Base-by-base conservation (phyloP, 2,329 filamentous ascomycete genomes). In the Ascochyta fabae region DNA sequence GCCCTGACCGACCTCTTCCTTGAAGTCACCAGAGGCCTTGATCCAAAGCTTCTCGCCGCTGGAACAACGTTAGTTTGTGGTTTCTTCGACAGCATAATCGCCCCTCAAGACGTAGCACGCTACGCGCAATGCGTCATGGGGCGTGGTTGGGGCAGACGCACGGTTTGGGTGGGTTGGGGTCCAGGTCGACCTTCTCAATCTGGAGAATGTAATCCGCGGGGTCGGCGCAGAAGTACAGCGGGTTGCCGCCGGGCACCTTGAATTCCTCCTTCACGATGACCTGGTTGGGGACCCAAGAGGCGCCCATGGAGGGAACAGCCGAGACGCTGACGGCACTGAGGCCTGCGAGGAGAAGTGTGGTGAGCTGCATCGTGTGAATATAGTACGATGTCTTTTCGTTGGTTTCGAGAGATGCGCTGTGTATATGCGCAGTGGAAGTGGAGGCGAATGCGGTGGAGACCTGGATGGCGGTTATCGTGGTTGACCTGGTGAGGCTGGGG, bases 141-240 rank as follows among this genome's bases (percentile, higher is more conserved):
- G 19, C 22, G 36, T 23, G 33, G 7, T 26, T 19, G 15, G 44
- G 53, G 33, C 10, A 58, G 34, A 84, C 90, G 71, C 86, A 98
- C 94, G 92, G 83, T 72, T 85, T 73, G 33, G 95, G 95, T 57
- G 94, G 95, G 77, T 97, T 98, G 13, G 95, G 95, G 33, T 77
- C 72, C 53, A 99, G 78, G 69, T 97, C 88, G 53, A 98, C 92
- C 42, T 84, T 85, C 61, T 92, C 81, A 69, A 99, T 92, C 39
- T 80, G 79, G 65, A 97, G 80, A 53, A 93, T 84, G 74, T 97
- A 87, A 47, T 86, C 75, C 44, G 78, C 77, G 54, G 91, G 90
- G 59, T 90, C 83, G 55, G 80, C 79, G 63, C 95, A 99, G 78
- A 90, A 91, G 71, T 86, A 81, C 56, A 99, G 83, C 27, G 95